Evolutionary conservation across 371 early-diverging fungal species (phyloP).

Genomic region (Thermomucor indicae-seudaticae): DNA sequence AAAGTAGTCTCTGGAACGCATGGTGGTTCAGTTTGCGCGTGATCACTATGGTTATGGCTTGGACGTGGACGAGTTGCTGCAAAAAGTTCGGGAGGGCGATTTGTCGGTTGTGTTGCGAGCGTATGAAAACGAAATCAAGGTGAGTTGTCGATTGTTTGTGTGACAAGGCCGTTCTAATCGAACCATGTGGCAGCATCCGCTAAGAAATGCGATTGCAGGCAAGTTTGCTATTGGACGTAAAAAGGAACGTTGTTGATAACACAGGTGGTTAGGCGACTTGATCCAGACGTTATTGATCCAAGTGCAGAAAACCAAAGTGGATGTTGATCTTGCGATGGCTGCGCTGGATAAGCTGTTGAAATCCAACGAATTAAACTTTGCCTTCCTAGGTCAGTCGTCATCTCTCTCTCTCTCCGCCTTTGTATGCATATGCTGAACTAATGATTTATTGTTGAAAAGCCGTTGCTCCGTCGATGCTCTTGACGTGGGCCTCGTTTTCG

Average conservation of each 20-base stretch:
- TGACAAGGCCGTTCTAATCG: background rate
- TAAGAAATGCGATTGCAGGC: conserved; percentile 52
- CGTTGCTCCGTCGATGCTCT: conserved; percentile 61
- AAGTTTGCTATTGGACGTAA: conserved; percentile 18
- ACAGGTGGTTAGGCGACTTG: conserved; percentile 56
- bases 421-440: background rate
- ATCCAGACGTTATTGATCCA: conserved; percentile 88
- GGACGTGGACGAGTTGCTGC: conserved; percentile 33
- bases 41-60: conserved; percentile 47
- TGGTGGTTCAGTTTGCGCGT: conserved; percentile 82
- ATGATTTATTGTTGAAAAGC: conserved; percentile 23
- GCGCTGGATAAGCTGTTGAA: conserved; percentile 91
- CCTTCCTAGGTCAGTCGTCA: conserved; percentile 56
- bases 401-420: background rate
- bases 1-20: conserved; percentile 75
- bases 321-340: conserved; percentile 87
- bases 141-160: conserved; percentile 7
- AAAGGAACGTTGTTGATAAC: conserved; percentile 31
- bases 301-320: conserved; percentile 87
- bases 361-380: conserved; percentile 96
- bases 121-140: conserved; percentile 79
- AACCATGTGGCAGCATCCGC: conserved; percentile 38
- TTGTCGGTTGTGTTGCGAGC: conserved; percentile 71
- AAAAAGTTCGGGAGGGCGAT: conserved; percentile 70
- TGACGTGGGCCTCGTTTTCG: conserved; percentile 48